A percentile compares a stretch with the other conserved stretches of the same genome.
Conservation (phyloP, 2,329 filamentous ascomycete genomes). For the Emergomyces orientalis region DNA sequence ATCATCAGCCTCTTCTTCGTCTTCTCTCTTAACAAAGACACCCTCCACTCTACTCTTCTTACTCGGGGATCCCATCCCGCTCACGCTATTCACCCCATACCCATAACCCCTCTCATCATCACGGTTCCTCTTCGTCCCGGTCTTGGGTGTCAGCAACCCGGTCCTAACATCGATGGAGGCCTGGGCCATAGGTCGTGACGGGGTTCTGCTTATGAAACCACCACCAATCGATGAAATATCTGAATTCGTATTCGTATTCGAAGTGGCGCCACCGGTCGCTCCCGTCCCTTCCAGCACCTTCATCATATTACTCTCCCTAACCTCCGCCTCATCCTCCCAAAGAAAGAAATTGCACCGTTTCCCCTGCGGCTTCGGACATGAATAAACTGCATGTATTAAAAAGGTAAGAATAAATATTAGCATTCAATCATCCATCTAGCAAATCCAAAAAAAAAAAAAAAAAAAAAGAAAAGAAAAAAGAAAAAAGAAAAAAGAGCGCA, state of each 20-base stretch:
- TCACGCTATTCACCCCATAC: neutral
- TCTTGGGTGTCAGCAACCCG: slow-evolving; percentile 30
- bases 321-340: slow-evolving; percentile 50
- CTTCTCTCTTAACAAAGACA: slow-evolving; percentile 1
- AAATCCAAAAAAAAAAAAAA: neutral
- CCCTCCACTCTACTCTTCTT: slow-evolving; percentile 13
- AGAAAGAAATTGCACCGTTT: slow-evolving; percentile 52
- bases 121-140: slow-evolving; percentile 19
- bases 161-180: slow-evolving; percentile 3
- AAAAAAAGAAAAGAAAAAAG: neutral
- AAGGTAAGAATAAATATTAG: neutral
- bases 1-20: slow-evolving; percentile 25
- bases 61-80: slow-evolving; percentile 14
- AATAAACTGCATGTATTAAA: slow-evolving; percentile 39
- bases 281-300: neutral
- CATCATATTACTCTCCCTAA: slow-evolving; percentile 27
- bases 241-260: neutral
- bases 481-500: neutral
- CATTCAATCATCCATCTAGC: neutral
- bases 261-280: neutral
- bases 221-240: neutral
- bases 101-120: slow-evolving; percentile 7
- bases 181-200: neutral
- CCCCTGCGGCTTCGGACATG: slow-evolving; percentile 44
- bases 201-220: neutral